Base-by-base conservation (phyloP, 805 yeast genomes). In the Pichia gijzeniarum region DNA sequence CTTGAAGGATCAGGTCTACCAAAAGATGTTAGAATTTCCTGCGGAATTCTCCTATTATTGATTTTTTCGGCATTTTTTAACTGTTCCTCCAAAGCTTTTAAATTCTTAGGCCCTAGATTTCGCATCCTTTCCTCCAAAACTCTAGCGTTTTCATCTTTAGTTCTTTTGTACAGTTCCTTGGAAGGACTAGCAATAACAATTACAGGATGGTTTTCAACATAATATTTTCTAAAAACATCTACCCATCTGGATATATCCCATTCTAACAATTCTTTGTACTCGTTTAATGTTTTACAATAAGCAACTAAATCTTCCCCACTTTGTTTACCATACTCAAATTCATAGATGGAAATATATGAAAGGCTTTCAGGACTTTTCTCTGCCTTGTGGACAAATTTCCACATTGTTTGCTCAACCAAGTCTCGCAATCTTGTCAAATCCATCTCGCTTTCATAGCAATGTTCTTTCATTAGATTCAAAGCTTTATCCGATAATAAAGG, bases 41-140 rank as follows among this genome's bases (percentile, higher is more conserved):
- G 73, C 0, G 98, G 97, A 50, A 93, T 84, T 19, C 85, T 83
- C n/a, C 57, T 66, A 58, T 87, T 85, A 61, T 91, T 91, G 39
- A 69, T 71, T 2, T 60, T 68, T 54, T 79, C 81, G 0, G 97
- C 97, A 0, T 58, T 49, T 21, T 79, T 71, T 35, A 93, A 67
- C 41, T 69, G 67, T 21, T 71, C 60, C 12, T 67, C 76, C 35
- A 86, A 63, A 32, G 72, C 56, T 16, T 65, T 62, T 36, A 85
- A 74, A 0, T 93, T 95, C 0, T 69, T 69, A 36, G 71, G 69
- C 14, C 90, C 91, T 44, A 76, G 70, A 18, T 67, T 61, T 3
- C 58, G 61, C 44, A 71, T 71, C 60, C 88, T 77, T 12, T 74
- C 72, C 35, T 71, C 62, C 3, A 73, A 48, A 13, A 80, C 56